phyloP scores from a whole-genome alignment of 208 protist genomes.

The Crithidia fasciculata region DNA sequence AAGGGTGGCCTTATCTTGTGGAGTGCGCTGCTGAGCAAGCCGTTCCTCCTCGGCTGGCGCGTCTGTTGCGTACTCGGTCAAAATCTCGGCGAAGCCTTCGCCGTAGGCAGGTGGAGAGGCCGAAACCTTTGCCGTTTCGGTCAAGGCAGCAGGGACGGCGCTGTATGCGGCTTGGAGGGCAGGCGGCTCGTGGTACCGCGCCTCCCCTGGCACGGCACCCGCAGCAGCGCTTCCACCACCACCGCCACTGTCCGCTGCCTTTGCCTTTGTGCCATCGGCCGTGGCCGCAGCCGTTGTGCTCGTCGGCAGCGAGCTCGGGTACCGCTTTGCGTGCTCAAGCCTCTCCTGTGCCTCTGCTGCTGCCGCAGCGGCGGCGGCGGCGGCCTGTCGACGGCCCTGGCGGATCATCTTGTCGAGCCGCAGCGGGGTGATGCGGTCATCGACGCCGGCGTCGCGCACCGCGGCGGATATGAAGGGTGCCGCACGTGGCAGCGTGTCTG shows the following conservation, averaged over 20 bases:
- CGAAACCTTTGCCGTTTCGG: background rate
- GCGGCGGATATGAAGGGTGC: slow-evolving; percentile 24
- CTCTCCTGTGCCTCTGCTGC: background rate
- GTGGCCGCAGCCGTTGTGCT: background rate
- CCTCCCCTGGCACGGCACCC: background rate
- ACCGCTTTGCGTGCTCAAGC: background rate
- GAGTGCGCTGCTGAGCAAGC: background rate
- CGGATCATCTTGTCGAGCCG: slow-evolving; percentile 30
- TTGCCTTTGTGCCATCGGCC: background rate
- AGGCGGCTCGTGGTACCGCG: slow-evolving; percentile 29
- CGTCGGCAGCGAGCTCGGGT: no score
- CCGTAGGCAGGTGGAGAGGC: background rate
- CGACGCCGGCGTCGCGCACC: slow-evolving; percentile 27
- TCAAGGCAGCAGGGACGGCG: background rate
- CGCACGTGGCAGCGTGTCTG: slow-evolving; percentile 3
- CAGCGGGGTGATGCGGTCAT: slow-evolving; percentile 29
- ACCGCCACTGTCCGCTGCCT: background rate
- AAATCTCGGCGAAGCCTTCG: slow-evolving; percentile 7
- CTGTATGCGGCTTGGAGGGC: slow-evolving; percentile 24
- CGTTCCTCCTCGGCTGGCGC: background rate
- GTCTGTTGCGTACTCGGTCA: slow-evolving; percentile 21
- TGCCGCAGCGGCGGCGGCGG: slow-evolving; percentile 7
- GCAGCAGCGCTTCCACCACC: background rate
- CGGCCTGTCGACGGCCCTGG: slow-evolving; percentile 5
- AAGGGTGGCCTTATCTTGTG: background rate